Evolutionary conservation across 2,329 filamentous ascomycete genomes (phyloP).

Genomic region (Neofusicoccum laricinum): DNA sequence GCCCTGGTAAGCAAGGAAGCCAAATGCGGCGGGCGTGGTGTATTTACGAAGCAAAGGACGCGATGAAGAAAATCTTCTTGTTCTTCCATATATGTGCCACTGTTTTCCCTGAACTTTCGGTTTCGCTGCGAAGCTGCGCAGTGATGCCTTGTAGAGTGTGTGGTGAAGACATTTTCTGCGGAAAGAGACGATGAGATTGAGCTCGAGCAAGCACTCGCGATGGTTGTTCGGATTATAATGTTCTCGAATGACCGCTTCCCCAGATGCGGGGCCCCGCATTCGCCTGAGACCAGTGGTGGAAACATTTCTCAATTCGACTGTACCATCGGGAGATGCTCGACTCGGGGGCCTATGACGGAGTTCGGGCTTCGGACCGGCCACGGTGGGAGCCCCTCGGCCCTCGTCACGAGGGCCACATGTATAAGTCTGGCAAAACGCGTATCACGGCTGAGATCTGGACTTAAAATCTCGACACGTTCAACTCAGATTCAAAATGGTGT

Average conservation of each 20-base stretch:
- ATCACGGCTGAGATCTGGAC: not conserved
- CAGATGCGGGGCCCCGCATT: not conserved
- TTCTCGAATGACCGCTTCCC: not conserved
- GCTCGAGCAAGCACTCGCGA: not conserved
- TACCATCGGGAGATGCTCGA: not conserved
- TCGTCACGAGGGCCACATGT: not conserved
- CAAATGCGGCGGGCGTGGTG: not conserved
- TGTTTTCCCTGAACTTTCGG: slow-evolving; percentile 21
- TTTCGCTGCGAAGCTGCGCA: not conserved
- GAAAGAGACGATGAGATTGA: too few relatives aligned
- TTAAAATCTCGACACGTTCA: not conserved
- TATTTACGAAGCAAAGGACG: slow-evolving; percentile 31
- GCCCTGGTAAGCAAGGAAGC: not conserved
- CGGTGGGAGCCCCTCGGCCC: not conserved
- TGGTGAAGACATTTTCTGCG: not conserved
- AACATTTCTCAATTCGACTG: not conserved
- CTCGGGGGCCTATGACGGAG: not conserved
- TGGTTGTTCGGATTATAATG: too few relatives aligned
- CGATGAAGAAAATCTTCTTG: slow-evolving; percentile 29
- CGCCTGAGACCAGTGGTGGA: not conserved
- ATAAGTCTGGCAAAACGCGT: not conserved
- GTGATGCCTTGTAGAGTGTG: slow-evolving; percentile 6
- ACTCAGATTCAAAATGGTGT: not conserved
- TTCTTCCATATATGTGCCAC: slow-evolving; percentile 28
- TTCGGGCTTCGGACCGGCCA: not conserved